Conservation (phyloP, 2,329 filamentous ascomycete genomes). For the Aspergillus carbonarius region DNA sequence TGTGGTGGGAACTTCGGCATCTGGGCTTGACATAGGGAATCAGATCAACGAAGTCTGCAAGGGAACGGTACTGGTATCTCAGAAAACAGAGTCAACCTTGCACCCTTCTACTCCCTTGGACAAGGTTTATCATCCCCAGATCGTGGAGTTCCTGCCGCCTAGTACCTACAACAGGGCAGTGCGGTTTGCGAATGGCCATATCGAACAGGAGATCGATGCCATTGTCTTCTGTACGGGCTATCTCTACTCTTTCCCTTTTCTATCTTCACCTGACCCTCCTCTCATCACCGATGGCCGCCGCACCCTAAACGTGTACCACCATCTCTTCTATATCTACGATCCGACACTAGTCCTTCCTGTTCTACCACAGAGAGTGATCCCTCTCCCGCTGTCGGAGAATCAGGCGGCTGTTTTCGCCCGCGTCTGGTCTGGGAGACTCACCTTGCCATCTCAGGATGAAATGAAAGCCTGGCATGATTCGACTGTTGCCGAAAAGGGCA, state of each 20-base stretch:
- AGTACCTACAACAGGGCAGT: conserved; percentile 56
- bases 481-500: conserved; percentile 44
- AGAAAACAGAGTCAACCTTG: conserved; percentile 53
- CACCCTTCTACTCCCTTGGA: conserved; percentile 35
- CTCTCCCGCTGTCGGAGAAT: conserved; percentile 76
- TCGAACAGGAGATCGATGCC: conserved; percentile 69
- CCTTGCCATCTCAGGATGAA: conserved; percentile 59
- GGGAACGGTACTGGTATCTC: conserved; percentile 63
- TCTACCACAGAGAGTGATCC: conserved; percentile 80
- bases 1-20: conserved; percentile 80
- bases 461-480: conserved; percentile 69
- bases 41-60: conserved; percentile 67
- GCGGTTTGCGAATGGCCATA: conserved; percentile 63
- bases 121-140: conserved; percentile 59
- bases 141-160: conserved; percentile 56
- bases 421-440: conserved; percentile 70
- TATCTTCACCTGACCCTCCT: conserved; percentile 51
- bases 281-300: conserved; percentile 68
- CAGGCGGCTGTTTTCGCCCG: conserved; percentile 76
- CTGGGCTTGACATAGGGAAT: conserved; percentile 75
- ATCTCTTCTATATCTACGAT: conserved; percentile 72
- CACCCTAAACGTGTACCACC: conserved; percentile 72
- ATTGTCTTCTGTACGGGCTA: conserved; percentile 90
- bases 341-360: conserved; percentile 77
- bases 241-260: conserved; percentile 78